Conservation (phyloP, 2,329 filamentous ascomycete genomes). For the Botrytis medusae region DNA sequence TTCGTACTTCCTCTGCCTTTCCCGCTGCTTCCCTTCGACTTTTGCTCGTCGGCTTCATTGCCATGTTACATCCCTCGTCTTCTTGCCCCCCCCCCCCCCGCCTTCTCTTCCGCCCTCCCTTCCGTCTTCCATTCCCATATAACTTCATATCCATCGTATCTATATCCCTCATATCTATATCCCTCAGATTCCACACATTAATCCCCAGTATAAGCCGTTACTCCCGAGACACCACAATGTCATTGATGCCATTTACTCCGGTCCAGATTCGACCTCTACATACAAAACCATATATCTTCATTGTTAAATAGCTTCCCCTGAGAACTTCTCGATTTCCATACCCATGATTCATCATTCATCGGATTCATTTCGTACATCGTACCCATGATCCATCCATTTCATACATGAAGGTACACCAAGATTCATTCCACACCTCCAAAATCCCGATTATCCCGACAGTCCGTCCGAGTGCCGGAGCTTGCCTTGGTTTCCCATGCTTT, state of each 20-base stretch:
- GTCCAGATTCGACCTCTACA: neutral
- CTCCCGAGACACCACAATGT: neutral
- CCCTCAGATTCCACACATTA: neutral
- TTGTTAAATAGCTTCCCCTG: neutral
- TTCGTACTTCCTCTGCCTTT: neutral
- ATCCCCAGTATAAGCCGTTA: conserved; percentile 1
- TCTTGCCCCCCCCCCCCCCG: no score
- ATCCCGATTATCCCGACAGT: neutral
- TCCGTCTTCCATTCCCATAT: neutral
- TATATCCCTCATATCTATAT: neutral
- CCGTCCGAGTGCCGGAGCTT: neutral
- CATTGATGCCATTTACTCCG: neutral
- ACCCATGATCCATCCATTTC: neutral
- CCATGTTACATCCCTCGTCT: neutral
- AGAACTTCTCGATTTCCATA: neutral
- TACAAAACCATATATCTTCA: neutral
- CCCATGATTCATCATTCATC: conserved; percentile 1
- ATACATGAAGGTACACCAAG: neutral
- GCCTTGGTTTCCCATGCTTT: conserved; percentile 1
- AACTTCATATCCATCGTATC: neutral
- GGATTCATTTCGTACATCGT: neutral
- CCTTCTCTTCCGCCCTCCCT: neutral
- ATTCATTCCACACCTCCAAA: neutral
- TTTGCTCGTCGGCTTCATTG: neutral
- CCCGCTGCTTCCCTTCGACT: neutral